These are phyloP conservation scores for Urostyla sp. DNA, from an alignment of 73 alveolate genomes.

Conservation along the genomic window DNA sequence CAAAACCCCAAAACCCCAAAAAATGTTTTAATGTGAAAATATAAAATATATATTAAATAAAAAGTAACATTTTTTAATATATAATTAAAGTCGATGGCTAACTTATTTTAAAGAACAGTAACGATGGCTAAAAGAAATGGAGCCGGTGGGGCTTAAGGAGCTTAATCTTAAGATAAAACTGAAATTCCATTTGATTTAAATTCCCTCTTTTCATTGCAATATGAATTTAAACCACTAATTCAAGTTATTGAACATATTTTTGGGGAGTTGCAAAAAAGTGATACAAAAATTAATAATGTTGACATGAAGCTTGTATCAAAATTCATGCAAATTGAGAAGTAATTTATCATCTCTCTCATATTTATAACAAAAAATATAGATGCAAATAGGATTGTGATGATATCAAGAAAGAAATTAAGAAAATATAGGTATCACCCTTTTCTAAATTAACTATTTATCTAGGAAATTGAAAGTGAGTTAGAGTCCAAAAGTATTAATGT, in stretches of 20 bases:
- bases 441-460: not conserved
- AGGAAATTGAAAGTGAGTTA: constrained; percentile 20
- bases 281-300: not conserved
- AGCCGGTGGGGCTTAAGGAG: too few relatives aligned
- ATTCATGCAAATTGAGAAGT: constrained; percentile 30
- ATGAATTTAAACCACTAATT: constrained; percentile 27
- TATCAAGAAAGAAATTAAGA: not conserved
- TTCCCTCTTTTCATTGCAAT: constrained; percentile 19
- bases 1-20: too few relatives aligned
- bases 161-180: constrained; percentile 9
- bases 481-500: constrained; percentile 10
- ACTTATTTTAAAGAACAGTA: too few relatives aligned
- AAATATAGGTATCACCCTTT: not conserved
- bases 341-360: not conserved
- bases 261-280: not conserved
- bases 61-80: too few relatives aligned
- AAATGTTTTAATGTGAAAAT: too few relatives aligned
- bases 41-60: too few relatives aligned
- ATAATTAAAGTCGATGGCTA: too few relatives aligned
- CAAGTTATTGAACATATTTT: constrained; percentile 26
- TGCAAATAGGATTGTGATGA: constrained; percentile 14
- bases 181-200: constrained; percentile 48
- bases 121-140: too few relatives aligned
- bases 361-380: not conserved
- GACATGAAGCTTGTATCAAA: constrained; percentile 35